phyloP scores from a whole-genome alignment of 2,329 filamentous ascomycete species.

The Parastagonospora nodorum region DNA sequence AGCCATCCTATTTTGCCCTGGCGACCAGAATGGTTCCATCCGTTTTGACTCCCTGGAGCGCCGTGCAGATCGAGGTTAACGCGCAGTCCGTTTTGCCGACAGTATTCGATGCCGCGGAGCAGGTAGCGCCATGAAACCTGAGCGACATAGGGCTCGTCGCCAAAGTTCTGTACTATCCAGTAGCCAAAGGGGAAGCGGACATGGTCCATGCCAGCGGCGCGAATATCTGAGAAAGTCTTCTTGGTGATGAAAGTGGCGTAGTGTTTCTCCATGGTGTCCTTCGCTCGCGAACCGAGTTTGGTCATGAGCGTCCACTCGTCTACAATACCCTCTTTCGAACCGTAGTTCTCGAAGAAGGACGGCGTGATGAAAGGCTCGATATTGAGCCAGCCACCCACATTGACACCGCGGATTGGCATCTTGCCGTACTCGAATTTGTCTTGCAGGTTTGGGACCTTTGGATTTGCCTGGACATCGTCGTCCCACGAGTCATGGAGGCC shows the following conservation, averaged over 20 bases:
- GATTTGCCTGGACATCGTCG: constrained; percentile 77
- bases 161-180: constrained; percentile 88
- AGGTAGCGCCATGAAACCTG: constrained; percentile 93
- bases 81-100: constrained; percentile 86
- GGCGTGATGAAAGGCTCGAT: constrained; percentile 96
- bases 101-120: constrained; percentile 89
- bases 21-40: constrained; percentile 94
- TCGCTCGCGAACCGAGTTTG: constrained; percentile 70
- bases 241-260: constrained; percentile 89
- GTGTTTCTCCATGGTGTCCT: constrained; percentile 79
- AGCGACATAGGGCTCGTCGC: constrained; percentile 83
- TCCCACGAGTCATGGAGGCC: constrained; percentile 86
- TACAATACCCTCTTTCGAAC: constrained; percentile 66
- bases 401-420: constrained; percentile 84
- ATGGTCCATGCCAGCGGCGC: constrained; percentile 87
- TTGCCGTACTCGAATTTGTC: constrained; percentile 78
- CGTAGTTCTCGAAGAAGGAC: constrained; percentile 78
- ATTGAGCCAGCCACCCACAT: constrained; percentile 90
- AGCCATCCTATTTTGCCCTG: constrained; percentile 85
- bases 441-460: constrained; percentile 77
- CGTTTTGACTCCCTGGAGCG: constrained; percentile 92
- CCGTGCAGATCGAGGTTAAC: constrained; percentile 93
- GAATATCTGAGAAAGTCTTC: constrained; percentile 81
- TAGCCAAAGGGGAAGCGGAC: constrained; percentile 96
- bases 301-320: constrained; percentile 85